Conservation (phyloP, 169 alveolate species). For the Blepharisma undulans region DNA sequence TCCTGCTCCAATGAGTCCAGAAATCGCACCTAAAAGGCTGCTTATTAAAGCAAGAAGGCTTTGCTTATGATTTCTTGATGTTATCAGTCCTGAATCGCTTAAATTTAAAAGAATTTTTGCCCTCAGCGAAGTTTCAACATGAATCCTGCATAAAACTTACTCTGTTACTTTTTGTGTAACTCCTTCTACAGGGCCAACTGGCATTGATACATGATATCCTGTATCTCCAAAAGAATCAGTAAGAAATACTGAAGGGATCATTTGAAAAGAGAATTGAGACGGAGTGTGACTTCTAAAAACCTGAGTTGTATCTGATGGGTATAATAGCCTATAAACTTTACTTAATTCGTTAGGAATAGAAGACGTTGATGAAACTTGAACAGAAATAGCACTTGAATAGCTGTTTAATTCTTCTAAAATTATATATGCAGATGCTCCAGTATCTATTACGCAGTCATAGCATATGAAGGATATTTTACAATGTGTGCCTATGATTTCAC, state of each 20-base stretch:
- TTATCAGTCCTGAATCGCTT: not conserved
- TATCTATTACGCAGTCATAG: not conserved
- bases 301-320: not conserved
- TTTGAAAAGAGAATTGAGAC: not conserved
- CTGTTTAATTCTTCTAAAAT: not conserved
- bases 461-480: not conserved
- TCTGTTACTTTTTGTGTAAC: not conserved
- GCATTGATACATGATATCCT: slow-evolving; percentile 2
- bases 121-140: not conserved
- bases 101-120: not conserved
- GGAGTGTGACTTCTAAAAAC: not conserved
- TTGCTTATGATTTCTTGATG: not conserved
- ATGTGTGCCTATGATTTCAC: not conserved
- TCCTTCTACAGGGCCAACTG: not conserved
- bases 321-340: not conserved
- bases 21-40: not conserved
- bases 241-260: not conserved
- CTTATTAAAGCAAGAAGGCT: not conserved
- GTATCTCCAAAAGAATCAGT: not conserved
- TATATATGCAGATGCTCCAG: not conserved
- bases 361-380: not conserved
- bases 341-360: slow-evolving; percentile 26
- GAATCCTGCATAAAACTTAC: not conserved
- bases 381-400: not conserved
- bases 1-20: not conserved